phyloP scores from a whole-genome alignment of 768 basidiomycete species.

The Suillus weaverae region DNA sequence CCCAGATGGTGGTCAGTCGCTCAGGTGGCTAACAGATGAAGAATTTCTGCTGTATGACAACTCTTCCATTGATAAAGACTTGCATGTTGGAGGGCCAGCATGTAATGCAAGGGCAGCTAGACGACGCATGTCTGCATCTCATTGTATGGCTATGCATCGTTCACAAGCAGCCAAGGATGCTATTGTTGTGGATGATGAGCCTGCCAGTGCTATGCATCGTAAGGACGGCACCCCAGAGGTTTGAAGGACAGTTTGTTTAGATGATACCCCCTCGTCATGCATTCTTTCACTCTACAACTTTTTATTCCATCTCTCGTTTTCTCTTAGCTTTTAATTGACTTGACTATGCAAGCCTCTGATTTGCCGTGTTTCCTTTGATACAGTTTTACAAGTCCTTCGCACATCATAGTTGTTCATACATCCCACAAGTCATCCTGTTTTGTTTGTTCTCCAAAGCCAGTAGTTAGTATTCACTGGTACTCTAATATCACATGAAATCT shows the following conservation, averaged over 20 bases:
- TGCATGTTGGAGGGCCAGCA: not conserved
- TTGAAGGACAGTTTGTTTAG: not conserved
- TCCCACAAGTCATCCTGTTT: too few species aligned
- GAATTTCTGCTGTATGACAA: not conserved
- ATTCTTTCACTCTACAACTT: too few species aligned
- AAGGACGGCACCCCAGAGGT: too few species aligned
- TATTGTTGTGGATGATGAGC: too few species aligned
- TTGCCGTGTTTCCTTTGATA: not conserved
- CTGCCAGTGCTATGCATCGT: too few species aligned
- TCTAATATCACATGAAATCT: not conserved
- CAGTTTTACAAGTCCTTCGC: not conserved
- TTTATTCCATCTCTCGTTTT: too few species aligned
- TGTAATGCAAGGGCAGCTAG: not conserved
- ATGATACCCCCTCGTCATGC: not conserved
- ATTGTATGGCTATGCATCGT: too few species aligned
- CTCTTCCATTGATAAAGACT: not conserved
- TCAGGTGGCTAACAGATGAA: not conserved
- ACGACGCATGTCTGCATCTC: not conserved
- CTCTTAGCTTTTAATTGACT: not conserved
- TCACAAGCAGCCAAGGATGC: not conserved
- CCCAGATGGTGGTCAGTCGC: not conserved
- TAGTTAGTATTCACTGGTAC: not conserved
- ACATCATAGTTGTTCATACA: too few species aligned
- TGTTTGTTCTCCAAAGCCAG: too few species aligned
- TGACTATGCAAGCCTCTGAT: not conserved